These are phyloP conservation scores for Oropetium thomaeum DNA, from an alignment of 176 grass and related monocot species.

Conservation along the genomic window DNA sequence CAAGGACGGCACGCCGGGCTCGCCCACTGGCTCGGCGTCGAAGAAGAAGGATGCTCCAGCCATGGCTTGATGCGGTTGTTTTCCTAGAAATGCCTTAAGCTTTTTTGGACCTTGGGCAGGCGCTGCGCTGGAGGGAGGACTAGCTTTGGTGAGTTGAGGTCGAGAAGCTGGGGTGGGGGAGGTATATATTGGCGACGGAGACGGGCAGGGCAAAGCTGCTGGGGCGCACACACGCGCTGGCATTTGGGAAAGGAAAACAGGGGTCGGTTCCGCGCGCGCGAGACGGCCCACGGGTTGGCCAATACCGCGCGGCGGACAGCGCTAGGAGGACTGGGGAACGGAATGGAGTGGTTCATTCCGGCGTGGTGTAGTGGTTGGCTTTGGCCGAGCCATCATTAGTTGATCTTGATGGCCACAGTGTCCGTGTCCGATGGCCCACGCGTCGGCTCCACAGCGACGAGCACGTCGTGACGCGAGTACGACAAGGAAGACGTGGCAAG, in stretches of 20 bases:
- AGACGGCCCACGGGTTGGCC: slow-evolving; percentile 2
- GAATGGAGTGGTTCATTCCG: background rate
- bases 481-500: background rate
- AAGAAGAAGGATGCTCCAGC: slow-evolving; percentile 49
- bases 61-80: background rate
- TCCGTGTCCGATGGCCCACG: background rate
- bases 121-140: background rate
- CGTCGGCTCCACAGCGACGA: background rate
- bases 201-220: background rate
- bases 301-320: background rate
- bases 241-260: background rate
- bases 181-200: background rate
- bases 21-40: slow-evolving; percentile 27
- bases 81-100: background rate
- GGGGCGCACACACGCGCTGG: background rate
- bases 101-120: background rate
- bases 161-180: background rate
- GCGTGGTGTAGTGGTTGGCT: slow-evolving; percentile 7
- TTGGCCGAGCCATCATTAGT: background rate
- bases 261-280: background rate
- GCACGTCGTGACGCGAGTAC: background rate
- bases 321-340: background rate
- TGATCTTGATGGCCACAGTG: background rate
- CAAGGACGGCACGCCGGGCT: slow-evolving; percentile 12
- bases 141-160: background rate